These are phyloP conservation scores for Xylaria arbuscula DNA, from an alignment of 2,329 filamentous ascomycete genomes.

Conservation along the genomic window DNA sequence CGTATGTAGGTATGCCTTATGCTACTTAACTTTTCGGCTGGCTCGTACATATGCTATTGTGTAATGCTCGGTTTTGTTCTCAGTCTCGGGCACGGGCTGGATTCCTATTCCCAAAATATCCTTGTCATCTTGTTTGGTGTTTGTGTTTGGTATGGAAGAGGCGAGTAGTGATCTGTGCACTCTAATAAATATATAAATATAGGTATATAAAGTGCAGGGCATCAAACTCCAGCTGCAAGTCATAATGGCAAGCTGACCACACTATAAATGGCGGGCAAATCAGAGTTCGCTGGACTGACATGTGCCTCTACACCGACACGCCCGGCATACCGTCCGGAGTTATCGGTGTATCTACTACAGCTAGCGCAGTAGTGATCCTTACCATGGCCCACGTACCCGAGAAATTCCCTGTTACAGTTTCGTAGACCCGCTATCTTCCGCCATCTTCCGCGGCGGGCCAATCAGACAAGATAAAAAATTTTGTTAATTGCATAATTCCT, in stretches of 20 bases:
- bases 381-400: constrained; percentile 10
- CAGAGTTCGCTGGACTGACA: constrained; percentile 24
- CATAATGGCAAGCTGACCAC: not conserved
- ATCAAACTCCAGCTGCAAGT: not conserved
- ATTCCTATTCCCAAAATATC: not conserved
- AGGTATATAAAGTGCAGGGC: not conserved
- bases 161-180: not conserved
- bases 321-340: constrained; percentile 22
- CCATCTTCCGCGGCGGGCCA: constrained; percentile 20
- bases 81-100: not conserved
- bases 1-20: not conserved
- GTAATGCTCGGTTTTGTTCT: not conserved
- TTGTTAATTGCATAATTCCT: constrained; percentile 34
- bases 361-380: not conserved
- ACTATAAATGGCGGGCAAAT: constrained; percentile 35
- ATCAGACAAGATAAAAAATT: constrained; percentile 26
- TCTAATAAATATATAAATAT: not conserved
- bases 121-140: not conserved
- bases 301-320: constrained; percentile 9
- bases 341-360: constrained; percentile 26
- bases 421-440: constrained; percentile 18
- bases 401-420: constrained; percentile 29
- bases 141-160: not conserved
- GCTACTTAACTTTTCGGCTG: not conserved
- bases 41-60: not conserved